Conservation (phyloP, 768 basidiomycete genomes). For the Agrocybe praecox region DNA sequence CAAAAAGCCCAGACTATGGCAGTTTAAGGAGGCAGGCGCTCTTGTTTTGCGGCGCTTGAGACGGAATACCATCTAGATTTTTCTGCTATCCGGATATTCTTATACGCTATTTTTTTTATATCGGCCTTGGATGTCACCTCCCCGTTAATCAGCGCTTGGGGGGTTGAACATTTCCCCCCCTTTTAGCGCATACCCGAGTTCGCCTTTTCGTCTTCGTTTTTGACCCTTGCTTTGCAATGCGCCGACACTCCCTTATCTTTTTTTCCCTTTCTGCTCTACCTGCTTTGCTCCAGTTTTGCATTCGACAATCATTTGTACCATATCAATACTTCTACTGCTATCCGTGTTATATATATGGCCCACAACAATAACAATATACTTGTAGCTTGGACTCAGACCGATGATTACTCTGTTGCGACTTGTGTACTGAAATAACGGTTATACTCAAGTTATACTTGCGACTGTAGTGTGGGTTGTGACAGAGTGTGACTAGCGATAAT, state of each 20-base stretch:
- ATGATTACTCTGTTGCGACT: too few relatives aligned
- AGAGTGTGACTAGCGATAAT: slow-evolving; percentile 16
- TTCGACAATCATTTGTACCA: neutral
- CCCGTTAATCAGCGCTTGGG: neutral
- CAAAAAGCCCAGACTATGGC: slow-evolving; percentile 52
- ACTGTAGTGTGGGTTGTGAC: slow-evolving; percentile 6
- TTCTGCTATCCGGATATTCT: neutral
- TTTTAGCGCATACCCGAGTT: neutral
- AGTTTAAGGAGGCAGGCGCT: slow-evolving; percentile 41
- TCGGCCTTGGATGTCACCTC: too few relatives aligned
- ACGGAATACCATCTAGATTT: slow-evolving; percentile 35
- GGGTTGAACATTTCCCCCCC: slow-evolving; percentile 10
- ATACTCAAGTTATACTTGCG: neutral
- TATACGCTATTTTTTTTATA: neutral
- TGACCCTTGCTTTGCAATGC: neutral
- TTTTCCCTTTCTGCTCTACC: neutral
- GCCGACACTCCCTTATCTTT: neutral
- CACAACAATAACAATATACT: neutral
- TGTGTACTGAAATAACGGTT: too few relatives aligned
- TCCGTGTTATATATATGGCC: neutral
- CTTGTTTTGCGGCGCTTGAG: slow-evolving; percentile 38
- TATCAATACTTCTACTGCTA: neutral
- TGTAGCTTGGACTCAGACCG: too few relatives aligned
- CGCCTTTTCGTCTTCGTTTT: neutral
- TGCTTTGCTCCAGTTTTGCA: neutral